These are phyloP conservation scores for Camellia oleifera DNA, from an alignment of 179 eudicot species.

Conservation along the genomic window DNA sequence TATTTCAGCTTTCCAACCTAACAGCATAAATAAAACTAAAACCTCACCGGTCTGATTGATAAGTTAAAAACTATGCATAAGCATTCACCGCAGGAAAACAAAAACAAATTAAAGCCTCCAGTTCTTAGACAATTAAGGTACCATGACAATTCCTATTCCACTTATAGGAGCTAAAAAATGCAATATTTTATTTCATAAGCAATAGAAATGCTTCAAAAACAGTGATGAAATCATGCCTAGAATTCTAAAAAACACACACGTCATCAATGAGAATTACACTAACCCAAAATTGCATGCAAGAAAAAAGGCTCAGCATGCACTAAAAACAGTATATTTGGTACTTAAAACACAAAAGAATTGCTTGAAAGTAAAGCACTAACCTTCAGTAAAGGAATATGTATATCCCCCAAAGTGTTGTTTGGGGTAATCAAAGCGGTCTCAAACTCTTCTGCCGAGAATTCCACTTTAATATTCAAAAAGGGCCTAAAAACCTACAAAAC, in stretches of 20 bases:
- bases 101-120: neutral
- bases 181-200: too few species aligned
- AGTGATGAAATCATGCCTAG: neutral
- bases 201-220: neutral
- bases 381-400: slow-evolving; percentile 91
- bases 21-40: too few species aligned
- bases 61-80: too few species aligned
- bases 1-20: too few species aligned
- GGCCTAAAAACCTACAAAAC: slow-evolving; percentile 69
- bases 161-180: neutral
- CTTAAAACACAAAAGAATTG: neutral
- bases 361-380: slow-evolving; percentile 39
- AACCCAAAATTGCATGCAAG: slow-evolving; percentile 12
- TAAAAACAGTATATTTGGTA: neutral
- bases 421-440: slow-evolving; percentile 91
- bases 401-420: slow-evolving; percentile 69
- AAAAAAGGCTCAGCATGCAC: slow-evolving; percentile 11
- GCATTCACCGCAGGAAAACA: too few species aligned
- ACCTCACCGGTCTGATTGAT: too few species aligned
- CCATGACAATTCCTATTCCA: neutral
- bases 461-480: slow-evolving; percentile 66
- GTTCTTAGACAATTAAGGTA: neutral
- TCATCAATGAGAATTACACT: neutral
- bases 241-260: neutral
- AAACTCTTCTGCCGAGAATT: slow-evolving; percentile 89